Base-by-base conservation (phyloP, 2,329 filamentous ascomycete genomes). In the Alternaria rosae region DNA sequence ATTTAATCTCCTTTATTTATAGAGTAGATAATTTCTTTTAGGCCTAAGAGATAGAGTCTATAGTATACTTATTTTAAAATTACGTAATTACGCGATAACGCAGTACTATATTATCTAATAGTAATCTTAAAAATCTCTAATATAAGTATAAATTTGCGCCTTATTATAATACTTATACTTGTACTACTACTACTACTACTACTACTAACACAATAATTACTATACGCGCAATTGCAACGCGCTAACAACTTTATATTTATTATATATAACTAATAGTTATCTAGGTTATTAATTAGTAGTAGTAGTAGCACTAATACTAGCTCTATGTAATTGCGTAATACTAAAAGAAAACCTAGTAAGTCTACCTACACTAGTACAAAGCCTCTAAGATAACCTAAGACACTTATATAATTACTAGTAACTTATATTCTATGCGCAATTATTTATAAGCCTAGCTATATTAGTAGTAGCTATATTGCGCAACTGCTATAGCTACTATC, bases 121-220 rank as follows among this genome's bases (percentile, higher is more conserved):
- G 35, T 11, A n/a, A 41, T 5, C 10, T 20, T 41, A 17, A 1
- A 41, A 17, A 17, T 11, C 0, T 41, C 3, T 41, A 20, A 17
- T n/a, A 10, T 5, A n/a, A 41, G n/a, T 20, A 5, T 41, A n/a
- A 8, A n/a, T 11, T n/a, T 41, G 10, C 10, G 17, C 10, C 5
- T 38, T 38, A 15, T 38, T 38, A 15, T n/a, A 20, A 17, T 41
- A 17, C n/a, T 20, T n/a, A 38, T 15, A 15, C 15, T 38, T 38
- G n/a, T 38, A 38, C 13, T 38, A 41, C 8, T 8, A n/a, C 5
- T 17, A n/a, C 17, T 10, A 41, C 17, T 17, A 10, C 1, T 41
- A 41, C 0, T 3, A 41, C 0, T 4, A 17, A 41, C 3, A 0
- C 15, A 15, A 32, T 6, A n/a, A n/a, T n/a, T n/a, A n/a, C n/a